These are phyloP conservation scores for Puccinia horiana DNA, from an alignment of 1,284 basidiomycete genomes.

Conservation along the genomic window DNA sequence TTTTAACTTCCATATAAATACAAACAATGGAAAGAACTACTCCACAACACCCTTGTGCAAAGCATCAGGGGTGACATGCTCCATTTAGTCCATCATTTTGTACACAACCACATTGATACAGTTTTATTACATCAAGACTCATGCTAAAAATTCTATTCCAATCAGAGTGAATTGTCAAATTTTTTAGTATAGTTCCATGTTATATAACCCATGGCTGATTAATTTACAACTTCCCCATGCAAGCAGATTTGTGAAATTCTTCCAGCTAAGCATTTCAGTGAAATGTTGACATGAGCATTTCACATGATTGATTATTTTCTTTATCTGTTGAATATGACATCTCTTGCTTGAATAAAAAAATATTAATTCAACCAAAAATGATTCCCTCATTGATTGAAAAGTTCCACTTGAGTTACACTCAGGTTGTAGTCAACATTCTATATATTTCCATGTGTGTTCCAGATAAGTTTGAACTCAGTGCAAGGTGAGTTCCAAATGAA, in stretches of 20 bases:
- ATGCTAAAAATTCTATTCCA: too few relatives aligned
- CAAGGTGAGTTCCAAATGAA: neutral
- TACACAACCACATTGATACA: too few relatives aligned
- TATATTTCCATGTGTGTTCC: slow-evolving; percentile 8
- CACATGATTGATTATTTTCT: neutral
- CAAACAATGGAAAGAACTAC: too few relatives aligned
- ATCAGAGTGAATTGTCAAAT: too few relatives aligned
- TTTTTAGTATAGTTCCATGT: too few relatives aligned
- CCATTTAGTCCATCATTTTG: too few relatives aligned
- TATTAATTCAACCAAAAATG: neutral
- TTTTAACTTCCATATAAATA: too few relatives aligned
- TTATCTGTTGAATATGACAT: neutral
- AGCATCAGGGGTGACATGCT: too few relatives aligned
- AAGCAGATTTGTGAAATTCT: neutral
- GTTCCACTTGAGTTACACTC: neutral
- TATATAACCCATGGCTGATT: neutral
- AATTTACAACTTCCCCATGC: neutral
- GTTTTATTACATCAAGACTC: too few relatives aligned
- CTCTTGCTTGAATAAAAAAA: neutral
- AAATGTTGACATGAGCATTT: neutral
- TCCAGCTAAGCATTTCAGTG: neutral
- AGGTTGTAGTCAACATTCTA: neutral
- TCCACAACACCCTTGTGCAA: too few relatives aligned
- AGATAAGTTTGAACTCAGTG: neutral
- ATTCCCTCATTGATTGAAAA: neutral